These are phyloP conservation scores for Erysimum cheiri DNA, from an alignment of 441 rosid species.

Conservation along the genomic window DNA sequence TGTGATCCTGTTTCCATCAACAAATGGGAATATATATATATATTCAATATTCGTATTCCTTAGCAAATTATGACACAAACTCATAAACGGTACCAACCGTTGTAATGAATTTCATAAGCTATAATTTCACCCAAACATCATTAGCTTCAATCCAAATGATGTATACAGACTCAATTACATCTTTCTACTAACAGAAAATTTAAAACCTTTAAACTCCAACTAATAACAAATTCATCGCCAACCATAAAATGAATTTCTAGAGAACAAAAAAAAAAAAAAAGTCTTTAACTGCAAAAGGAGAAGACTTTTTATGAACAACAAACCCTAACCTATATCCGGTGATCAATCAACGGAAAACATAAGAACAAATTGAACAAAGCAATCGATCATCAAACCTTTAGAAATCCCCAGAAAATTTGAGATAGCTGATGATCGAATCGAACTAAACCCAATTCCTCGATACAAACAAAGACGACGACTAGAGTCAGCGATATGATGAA, in stretches of 20 bases:
- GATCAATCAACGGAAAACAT: constrained; percentile 6
- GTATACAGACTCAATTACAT: constrained; percentile 16
- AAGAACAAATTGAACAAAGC: constrained; percentile 12
- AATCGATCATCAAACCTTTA: constrained; percentile 29
- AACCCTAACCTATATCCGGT: constrained; percentile 22
- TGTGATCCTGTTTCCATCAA: not conserved
- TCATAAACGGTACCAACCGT: not conserved
- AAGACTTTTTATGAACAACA: constrained; percentile 19
- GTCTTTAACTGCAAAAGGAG: constrained; percentile 6
- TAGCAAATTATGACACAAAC: not conserved
- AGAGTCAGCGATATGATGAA: constrained; percentile 22
- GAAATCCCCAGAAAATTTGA: not conserved
- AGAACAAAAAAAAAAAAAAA: not conserved
- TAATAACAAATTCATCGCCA: constrained; percentile 5
- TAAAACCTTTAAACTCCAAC: constrained; percentile 5
- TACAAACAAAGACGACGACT: constrained; percentile 33
- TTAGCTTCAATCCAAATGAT: constrained; percentile 18
- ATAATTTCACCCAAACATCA: constrained; percentile 7
- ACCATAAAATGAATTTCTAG: not conserved
- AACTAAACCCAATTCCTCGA: constrained; percentile 32
- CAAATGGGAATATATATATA: too few species aligned
- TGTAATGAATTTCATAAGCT: not conserved
- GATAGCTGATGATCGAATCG: constrained; percentile 13
- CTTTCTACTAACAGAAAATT: not conserved
- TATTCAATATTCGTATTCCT: not conserved